phyloP scores from a whole-genome alignment of 176 grass and related monocot genomes.

The Ananas comosus region DNA sequence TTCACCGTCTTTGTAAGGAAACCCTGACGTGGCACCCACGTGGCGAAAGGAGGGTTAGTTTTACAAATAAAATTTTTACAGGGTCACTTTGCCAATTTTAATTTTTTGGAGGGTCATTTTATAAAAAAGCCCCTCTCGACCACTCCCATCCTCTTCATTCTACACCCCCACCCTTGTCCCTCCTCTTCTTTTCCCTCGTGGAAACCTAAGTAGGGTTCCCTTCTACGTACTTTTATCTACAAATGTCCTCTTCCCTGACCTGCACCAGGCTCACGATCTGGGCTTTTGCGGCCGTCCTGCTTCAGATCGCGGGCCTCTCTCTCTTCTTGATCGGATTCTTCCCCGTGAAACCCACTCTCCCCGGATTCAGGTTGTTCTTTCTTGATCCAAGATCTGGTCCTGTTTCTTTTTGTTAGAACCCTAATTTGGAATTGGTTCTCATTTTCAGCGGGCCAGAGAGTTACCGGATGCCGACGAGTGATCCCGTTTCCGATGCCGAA shows the following conservation, averaged over 20 bases:
- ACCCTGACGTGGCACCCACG: too few relatives aligned
- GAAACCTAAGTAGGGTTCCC: background rate
- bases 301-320: slow-evolving; percentile 65
- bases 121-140: too few relatives aligned
- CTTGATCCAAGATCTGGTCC: background rate
- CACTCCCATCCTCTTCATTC: background rate
- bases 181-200: background rate
- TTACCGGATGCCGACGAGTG: slow-evolving; percentile 57
- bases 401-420: background rate
- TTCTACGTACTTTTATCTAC: background rate
- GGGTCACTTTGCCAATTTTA: too few relatives aligned
- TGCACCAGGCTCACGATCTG: slow-evolving; percentile 28
- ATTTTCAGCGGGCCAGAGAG: slow-evolving; percentile 61
- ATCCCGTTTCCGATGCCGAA: slow-evolving; percentile 15
- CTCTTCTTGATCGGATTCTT: slow-evolving; percentile 80
- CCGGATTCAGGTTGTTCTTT: slow-evolving; percentile 55
- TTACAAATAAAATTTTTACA: too few relatives aligned
- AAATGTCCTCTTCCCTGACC: slow-evolving; percentile 13
- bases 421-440: background rate
- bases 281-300: slow-evolving; percentile 36
- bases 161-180: background rate
- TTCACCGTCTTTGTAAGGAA: too few relatives aligned
- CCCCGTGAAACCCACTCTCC: slow-evolving; percentile 78
- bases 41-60: too few relatives aligned
- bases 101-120: too few relatives aligned